Conservation (phyloP, 2,329 filamentous ascomycete species). For the Xylaria sp. region DNA sequence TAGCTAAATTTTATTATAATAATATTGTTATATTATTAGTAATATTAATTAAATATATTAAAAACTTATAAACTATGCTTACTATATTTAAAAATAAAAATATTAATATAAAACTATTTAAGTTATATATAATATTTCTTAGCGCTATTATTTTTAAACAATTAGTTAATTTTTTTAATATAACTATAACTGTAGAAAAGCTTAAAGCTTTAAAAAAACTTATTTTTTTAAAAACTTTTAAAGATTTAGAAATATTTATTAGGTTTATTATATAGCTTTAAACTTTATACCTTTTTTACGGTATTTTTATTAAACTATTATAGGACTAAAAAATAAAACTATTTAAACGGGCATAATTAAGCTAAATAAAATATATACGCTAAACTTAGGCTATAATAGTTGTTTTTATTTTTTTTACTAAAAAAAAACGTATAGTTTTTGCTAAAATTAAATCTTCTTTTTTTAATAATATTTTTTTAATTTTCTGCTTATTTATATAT, state of each 20-base stretch:
- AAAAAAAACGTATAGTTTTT: background rate
- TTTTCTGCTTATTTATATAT: conserved; percentile 1
- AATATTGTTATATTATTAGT: conserved; percentile 1
- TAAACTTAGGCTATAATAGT: background rate
- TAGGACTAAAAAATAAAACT: background rate
- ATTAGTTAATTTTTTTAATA: background rate
- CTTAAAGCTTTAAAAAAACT: background rate
- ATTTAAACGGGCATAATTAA: background rate
- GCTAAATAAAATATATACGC: background rate
- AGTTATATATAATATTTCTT: conserved; percentile 7
- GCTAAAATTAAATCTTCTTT: background rate
- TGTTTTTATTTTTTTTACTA: background rate
- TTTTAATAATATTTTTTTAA: background rate
- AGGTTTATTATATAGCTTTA: background rate
- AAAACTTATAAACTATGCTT: background rate
- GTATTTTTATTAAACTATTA: background rate
- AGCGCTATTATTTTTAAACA: conserved; percentile 1
- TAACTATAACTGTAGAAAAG: background rate
- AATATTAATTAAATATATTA: background rate
- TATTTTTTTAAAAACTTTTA: conserved; percentile 2
- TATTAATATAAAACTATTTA: background rate
- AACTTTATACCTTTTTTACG: background rate
- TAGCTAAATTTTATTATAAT: background rate
- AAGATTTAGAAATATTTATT: conserved; percentile 6
- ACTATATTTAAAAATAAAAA: background rate